Evolutionary conservation across 805 yeast species (phyloP).

Genomic region (Kluyveromyces aestuarii): DNA sequence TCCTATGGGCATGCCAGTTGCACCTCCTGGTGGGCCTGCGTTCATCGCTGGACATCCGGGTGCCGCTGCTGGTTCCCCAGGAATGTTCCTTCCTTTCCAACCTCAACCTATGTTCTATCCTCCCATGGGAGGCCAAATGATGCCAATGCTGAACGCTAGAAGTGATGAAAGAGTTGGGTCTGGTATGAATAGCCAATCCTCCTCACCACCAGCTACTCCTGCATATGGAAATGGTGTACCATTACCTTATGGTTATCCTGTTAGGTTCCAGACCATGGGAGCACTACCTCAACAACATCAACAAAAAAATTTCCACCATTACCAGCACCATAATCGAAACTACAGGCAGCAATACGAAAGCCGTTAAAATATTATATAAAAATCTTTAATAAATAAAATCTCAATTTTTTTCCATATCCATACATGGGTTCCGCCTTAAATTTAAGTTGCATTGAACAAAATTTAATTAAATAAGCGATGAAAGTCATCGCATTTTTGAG

Average conservation of each 20-base stretch:
- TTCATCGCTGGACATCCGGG: constrained; percentile 17
- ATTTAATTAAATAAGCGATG: no score
- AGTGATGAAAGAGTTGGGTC: constrained; percentile 9
- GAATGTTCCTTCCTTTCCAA: constrained; percentile 28
- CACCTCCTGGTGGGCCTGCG: constrained; percentile 16
- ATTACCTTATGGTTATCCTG: constrained; percentile 21
- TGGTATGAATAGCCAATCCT: constrained; percentile 15
- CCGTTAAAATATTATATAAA: not conserved
- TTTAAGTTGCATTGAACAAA: not conserved
- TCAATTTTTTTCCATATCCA: not conserved
- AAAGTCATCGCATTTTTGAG: no score
- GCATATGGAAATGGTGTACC: constrained; percentile 14
- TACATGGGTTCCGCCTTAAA: not conserved
- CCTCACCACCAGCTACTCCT: constrained; percentile 22
- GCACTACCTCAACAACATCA: constrained; percentile 3
- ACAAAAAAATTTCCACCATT: not conserved
- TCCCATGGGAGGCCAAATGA: constrained; percentile 22
- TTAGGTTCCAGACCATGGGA: constrained; percentile 22
- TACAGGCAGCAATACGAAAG: not conserved
- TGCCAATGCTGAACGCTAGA: constrained; percentile 20
- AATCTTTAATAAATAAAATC: no score
- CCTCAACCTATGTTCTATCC: constrained; percentile 29
- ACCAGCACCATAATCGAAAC: constrained; percentile 1
- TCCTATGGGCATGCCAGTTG: constrained; percentile 25
- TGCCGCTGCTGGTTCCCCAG: constrained; percentile 13